Evolutionary conservation across 164 flowering plant species (phyloP), one percentile per base, ranked within the genome.

Genomic region (Stephania japonica): DNA sequence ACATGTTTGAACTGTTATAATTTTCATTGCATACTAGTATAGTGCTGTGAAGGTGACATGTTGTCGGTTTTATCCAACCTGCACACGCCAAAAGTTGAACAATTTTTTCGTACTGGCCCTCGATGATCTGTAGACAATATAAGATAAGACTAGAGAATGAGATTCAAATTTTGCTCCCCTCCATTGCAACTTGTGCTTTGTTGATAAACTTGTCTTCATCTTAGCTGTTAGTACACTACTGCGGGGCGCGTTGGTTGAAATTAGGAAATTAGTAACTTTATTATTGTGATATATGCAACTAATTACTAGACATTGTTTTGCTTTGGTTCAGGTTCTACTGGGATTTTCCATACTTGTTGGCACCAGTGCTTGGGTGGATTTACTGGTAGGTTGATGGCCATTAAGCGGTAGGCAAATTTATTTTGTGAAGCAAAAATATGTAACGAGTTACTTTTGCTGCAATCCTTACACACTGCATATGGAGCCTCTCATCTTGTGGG

Each of bases 311-410:
- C 24, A 25, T 50, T 24, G 13, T 6, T 42, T 72, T 27, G 19
- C 16, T 6, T 70, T 67, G 42, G n/a, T 27, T 75, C 91, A 96
- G 99, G 99, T 96, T 82, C 97, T 96, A 78, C 75, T 96, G 75
- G 98, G 97, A 70, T 96, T 96, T 79, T 91, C 98, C 68, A 84
- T 96, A 75, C 94, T 96, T 76, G 93, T 96, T 73, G 99, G 98
- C 53, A 89, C 94, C 64, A 96, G 95, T 84, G 91, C 97, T 50
- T 96, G 99, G 99, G 97, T 93, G 80, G 99, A 96, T 86, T 81
- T 96, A 61, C 85, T 96, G 94, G 99, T 96, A 74, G 0, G 85
- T 73, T 42, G 63, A 70, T 24, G 12, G 42, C 42, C 69, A 41
- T 32, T 59, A 67, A 16, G 3, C 7, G 0, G 44, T 18, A 32